Conservation (phyloP, 495 filamentous ascomycete genomes). For the Entonaema liquescens region DNA sequence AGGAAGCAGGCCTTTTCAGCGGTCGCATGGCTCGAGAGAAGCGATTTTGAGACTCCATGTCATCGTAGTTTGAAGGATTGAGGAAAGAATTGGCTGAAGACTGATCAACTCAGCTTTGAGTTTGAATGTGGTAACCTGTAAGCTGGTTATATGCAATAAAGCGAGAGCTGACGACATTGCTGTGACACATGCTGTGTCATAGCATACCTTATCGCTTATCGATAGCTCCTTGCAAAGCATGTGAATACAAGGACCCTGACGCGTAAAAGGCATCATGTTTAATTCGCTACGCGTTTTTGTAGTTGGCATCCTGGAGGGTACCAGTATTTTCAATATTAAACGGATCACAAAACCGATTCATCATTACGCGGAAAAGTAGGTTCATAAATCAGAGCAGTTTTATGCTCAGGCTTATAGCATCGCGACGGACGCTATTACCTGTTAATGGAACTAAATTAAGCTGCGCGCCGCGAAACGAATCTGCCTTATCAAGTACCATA, state of each 20-base stretch:
- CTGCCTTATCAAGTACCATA: neutral
- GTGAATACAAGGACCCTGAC: neutral
- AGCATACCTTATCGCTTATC: neutral
- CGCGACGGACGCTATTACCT: too few species aligned
- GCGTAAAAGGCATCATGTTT: neutral
- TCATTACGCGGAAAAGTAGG: neutral
- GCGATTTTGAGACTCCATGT: slow-evolving; percentile 40
- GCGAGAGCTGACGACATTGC: neutral
- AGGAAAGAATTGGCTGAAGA: neutral
- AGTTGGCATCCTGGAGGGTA: too few species aligned
- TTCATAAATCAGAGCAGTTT: neutral
- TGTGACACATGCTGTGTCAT: neutral
- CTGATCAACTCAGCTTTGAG: slow-evolving; percentile 5
- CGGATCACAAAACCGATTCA: neutral
- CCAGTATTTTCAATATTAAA: too few species aligned
- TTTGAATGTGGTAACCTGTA: neutral
- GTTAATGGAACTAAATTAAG: neutral
- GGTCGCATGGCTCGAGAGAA: slow-evolving; percentile 32
- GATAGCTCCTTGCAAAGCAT: neutral
- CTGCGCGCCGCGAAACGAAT: neutral
- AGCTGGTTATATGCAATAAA: neutral
- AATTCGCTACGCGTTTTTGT: too few species aligned
- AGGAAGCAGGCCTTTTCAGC: slow-evolving; percentile 42
- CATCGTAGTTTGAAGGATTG: slow-evolving; percentile 10
- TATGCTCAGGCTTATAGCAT: too few species aligned